A percentile compares a stretch with the other conserved stretches of the same genome.
Conservation (phyloP, 768 basidiomycete species). For the Suillus hirtellus region DNA sequence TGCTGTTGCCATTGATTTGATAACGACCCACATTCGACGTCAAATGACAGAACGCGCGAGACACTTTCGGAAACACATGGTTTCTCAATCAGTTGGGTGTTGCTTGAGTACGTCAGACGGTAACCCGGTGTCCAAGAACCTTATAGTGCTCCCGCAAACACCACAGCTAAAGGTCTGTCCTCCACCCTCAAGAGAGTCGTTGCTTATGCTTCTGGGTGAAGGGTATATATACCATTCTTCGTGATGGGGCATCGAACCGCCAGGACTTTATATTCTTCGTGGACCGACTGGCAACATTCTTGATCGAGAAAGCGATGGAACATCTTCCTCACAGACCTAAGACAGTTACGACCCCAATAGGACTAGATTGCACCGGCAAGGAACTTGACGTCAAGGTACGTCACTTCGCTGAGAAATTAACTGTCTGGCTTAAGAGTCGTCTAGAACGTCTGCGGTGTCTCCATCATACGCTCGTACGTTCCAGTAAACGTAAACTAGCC, state of each 20-base stretch:
- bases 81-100: slow-evolving; percentile 44
- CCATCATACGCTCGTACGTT: slow-evolving; percentile 83
- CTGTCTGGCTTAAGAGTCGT: slow-evolving; percentile 3
- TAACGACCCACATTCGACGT: slow-evolving; percentile 85
- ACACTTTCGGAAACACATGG: slow-evolving; percentile 74
- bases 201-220: slow-evolving; percentile 29
- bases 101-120: slow-evolving; percentile 37
- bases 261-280: slow-evolving; percentile 94
- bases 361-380: slow-evolving; percentile 56
- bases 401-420: background rate
- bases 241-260: slow-evolving; percentile 65
- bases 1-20: slow-evolving; percentile 87
- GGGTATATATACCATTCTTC: slow-evolving; percentile 89
- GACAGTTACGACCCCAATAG: slow-evolving; percentile 68
- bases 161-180: slow-evolving; percentile 70
- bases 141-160: slow-evolving; percentile 74
- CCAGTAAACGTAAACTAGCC: background rate
- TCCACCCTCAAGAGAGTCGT: background rate
- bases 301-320: slow-evolving; percentile 84
- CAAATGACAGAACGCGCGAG: slow-evolving; percentile 80
- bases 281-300: slow-evolving; percentile 80
- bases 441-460: slow-evolving; percentile 83
- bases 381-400: slow-evolving; percentile 60
- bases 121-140: slow-evolving; percentile 46
- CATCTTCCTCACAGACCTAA: slow-evolving; percentile 71